Evolutionary conservation across 2,329 filamentous ascomycete species (phyloP).

Genomic region (Cytospora chrysosperma): DNA sequence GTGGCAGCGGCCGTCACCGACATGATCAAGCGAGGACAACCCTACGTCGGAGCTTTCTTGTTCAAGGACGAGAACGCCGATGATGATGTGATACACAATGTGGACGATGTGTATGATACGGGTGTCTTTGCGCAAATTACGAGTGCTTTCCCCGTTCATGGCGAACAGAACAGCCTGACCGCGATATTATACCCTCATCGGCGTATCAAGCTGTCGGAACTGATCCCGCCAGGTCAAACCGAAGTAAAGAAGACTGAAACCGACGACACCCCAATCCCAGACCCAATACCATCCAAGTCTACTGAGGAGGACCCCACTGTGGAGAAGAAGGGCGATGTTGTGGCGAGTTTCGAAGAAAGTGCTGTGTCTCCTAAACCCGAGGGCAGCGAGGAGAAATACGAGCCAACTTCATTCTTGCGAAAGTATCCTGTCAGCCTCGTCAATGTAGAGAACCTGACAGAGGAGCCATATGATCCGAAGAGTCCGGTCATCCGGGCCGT

Average conservation of each 20-base stretch:
- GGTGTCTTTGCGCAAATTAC: slow-evolving; percentile 98
- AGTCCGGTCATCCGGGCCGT: slow-evolving; percentile 86
- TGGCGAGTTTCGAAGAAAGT: slow-evolving; percentile 93
- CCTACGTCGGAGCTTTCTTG: slow-evolving; percentile 93
- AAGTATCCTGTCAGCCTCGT: slow-evolving; percentile 92
- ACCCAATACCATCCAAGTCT: slow-evolving; percentile 58
- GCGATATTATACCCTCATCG: slow-evolving; percentile 95
- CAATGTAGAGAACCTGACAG: slow-evolving; percentile 88
- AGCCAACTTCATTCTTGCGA: slow-evolving; percentile 86
- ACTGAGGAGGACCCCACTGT: slow-evolving; percentile 50
- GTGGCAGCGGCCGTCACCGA: slow-evolving; percentile 92
- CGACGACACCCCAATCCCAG: slow-evolving; percentile 43
- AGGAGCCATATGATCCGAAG: slow-evolving; percentile 88
- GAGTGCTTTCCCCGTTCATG: slow-evolving; percentile 87
- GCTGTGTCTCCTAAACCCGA: slow-evolving; percentile 60
- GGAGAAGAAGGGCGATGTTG: slow-evolving; percentile 87
- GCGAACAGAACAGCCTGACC: slow-evolving; percentile 81
- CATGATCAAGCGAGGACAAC: slow-evolving; percentile 94
- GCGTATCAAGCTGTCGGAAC: slow-evolving; percentile 82
- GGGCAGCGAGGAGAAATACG: slow-evolving; percentile 59
- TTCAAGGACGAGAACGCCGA: slow-evolving; percentile 96
- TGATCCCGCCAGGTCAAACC: slow-evolving; percentile 67
- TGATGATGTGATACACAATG: slow-evolving; percentile 86
- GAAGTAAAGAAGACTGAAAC: slow-evolving; percentile 53
- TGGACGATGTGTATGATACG: slow-evolving; percentile 90